Evolutionary conservation across 1,284 basidiomycete species (phyloP), one percentile per base, ranked within the genome.

Genomic region (Lignosus rhinocerotis): DNA sequence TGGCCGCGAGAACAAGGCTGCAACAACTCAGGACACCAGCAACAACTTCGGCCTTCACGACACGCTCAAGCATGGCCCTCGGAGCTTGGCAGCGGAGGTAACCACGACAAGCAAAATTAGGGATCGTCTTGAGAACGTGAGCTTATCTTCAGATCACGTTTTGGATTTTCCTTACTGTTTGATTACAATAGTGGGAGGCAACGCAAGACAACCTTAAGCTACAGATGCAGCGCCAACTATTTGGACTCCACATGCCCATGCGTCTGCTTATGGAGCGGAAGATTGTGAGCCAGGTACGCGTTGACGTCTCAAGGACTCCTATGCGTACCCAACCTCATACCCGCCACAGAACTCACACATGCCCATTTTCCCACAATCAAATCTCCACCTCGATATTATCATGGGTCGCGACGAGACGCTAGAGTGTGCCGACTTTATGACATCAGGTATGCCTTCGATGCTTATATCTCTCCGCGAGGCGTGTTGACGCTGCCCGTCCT

Each of bases 211-310:
- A 92, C 72, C 73, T 96, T 57, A 91, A 92, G 72, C 79, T 97
- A 60, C 94, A 86, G 45, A 78, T 97, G 75, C 85, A 94, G 72
- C 85, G 96, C 55, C 89, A 95, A 74, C 75, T 89, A 39, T 92
- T 90, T 70, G 96, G 96, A 39, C 72, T 98, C 64, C 92, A 93
- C 66, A 88, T 92, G 38, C 96, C 96, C 6, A 84, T 97, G 72
- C 84, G 95, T 45, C 79, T 87, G 58, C 79, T 96, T 67, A 98
- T 99, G 96, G 96, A 99, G 74, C 84, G 95, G 68, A 92, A 91
- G 79, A 83, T 95, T 48, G 93, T 94, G 14, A 75, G 84, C 51
- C 75, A 85, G 60, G 95, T 95, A 68, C 69, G 87, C 77, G 8
- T 16, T 11, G 31, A 14, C 12, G 17, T 21, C 38, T n/a, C 16